These are phyloP conservation scores for Sporothrix luriei DNA, from an alignment of 2,329 filamentous ascomycete species.

Conservation along the genomic window DNA sequence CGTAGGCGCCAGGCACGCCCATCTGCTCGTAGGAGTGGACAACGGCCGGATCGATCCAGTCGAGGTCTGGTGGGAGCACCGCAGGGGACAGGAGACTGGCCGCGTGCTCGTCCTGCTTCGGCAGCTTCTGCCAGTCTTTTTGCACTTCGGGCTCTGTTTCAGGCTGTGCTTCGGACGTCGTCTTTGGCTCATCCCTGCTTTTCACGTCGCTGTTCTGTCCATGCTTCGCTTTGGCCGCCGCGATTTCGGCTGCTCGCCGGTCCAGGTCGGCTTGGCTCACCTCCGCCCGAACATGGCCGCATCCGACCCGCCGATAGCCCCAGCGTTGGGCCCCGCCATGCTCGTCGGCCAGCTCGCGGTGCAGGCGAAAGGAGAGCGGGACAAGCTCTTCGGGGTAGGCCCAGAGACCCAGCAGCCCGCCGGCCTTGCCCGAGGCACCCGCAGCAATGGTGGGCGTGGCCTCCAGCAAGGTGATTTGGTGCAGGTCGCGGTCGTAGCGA, in stretches of 20 bases:
- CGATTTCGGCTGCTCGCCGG: slow-evolving; percentile 33
- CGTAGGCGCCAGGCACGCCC: slow-evolving; percentile 66
- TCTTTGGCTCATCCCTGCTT: too few species aligned
- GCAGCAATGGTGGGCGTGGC: slow-evolving; percentile 78
- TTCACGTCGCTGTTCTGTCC: not conserved
- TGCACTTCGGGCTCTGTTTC: slow-evolving; percentile 7
- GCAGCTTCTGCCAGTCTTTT: slow-evolving; percentile 63
- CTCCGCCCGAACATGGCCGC: slow-evolving; percentile 59
- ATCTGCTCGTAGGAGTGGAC: slow-evolving; percentile 77
- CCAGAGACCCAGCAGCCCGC: slow-evolving; percentile 86
- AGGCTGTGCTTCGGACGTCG: too few species aligned
- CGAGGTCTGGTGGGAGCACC: slow-evolving; percentile 72
- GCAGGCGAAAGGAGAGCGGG: slow-evolving; percentile 79
- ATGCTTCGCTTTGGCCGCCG: slow-evolving; percentile 34
- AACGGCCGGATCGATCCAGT: slow-evolving; percentile 76
- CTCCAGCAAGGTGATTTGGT: slow-evolving; percentile 84
- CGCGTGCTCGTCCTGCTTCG: slow-evolving; percentile 59
- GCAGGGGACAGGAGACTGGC: slow-evolving; percentile 55
- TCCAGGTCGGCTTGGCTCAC: slow-evolving; percentile 38
- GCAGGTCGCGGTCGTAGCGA: slow-evolving; percentile 71
- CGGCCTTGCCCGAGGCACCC: slow-evolving; percentile 93
- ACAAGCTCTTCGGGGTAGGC: slow-evolving; percentile 86
- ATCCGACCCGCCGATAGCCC: slow-evolving; percentile 82
- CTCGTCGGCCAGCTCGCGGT: slow-evolving; percentile 80
- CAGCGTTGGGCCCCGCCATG: slow-evolving; percentile 77